A percentile compares a stretch with the other conserved stretches of the same genome.
phyloP scores from a whole-genome alignment of 306 rosid species.

The Cucurbita argyrosperma region DNA sequence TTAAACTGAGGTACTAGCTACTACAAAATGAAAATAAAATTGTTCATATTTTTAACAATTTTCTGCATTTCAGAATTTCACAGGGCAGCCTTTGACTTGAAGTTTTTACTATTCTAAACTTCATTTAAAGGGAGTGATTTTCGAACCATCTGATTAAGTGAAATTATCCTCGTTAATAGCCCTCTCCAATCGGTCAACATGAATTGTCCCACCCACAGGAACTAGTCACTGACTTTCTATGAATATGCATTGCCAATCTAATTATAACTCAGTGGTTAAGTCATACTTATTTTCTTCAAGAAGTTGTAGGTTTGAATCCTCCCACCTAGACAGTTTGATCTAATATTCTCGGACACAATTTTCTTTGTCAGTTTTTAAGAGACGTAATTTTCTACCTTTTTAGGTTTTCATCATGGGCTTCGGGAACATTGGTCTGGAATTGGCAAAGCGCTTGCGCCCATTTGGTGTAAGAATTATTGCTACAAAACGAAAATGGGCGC shows the following conservation, averaged over 20 bases:
- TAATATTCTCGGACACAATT: not conserved
- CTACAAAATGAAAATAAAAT: not conserved
- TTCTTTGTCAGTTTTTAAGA: not conserved
- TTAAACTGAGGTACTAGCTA: not conserved
- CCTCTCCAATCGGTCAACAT: not conserved
- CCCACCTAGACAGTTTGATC: too few relatives aligned
- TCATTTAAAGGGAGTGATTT: not conserved
- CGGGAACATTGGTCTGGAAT: constrained; percentile 75
- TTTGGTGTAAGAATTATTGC: constrained; percentile 86
- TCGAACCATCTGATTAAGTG: not conserved
- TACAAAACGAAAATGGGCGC: constrained; percentile 68
- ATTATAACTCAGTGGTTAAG: too few relatives aligned
- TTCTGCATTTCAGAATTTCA: not conserved
- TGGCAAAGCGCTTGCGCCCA: constrained; percentile 63
- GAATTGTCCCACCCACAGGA: not conserved
- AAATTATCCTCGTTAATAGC: not conserved
- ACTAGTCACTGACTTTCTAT: not conserved
- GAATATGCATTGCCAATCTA: too few relatives aligned
- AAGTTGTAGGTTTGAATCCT: too few relatives aligned
- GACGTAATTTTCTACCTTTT: not conserved
- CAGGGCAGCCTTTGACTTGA: not conserved
- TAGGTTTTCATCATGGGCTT: constrained; percentile 77
- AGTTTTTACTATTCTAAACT: not conserved
- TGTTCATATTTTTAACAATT: not conserved
- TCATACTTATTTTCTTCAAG: too few relatives aligned